Conservation (phyloP, 257 asterid genomes). For the Solanum neorickii region DNA sequence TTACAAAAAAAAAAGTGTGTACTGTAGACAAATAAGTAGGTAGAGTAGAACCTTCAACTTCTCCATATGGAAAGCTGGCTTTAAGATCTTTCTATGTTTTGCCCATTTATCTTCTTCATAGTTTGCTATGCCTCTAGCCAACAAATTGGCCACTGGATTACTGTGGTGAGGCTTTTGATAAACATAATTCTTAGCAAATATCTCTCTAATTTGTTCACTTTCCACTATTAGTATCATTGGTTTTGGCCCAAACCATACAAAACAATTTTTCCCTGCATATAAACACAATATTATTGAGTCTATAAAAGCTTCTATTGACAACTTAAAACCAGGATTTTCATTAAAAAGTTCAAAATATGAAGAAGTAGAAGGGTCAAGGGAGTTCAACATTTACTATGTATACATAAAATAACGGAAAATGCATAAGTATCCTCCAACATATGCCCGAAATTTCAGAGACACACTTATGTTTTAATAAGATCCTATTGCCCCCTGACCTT, state of each 20-base stretch:
- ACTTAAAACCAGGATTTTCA: background rate
- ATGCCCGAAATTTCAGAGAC: too few relatives aligned
- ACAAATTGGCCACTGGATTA: constrained; percentile 28
- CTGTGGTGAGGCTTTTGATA: constrained; percentile 13
- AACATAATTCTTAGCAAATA: constrained; percentile 13
- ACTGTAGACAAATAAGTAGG: background rate
- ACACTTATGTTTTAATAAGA: too few relatives aligned
- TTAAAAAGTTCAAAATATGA: too few relatives aligned
- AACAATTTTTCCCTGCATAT: constrained; percentile 26
- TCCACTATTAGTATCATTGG: constrained; percentile 27
- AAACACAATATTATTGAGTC: background rate
- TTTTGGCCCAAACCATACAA: constrained; percentile 43
- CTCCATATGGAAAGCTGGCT: constrained; percentile 47
- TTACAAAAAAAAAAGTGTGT: background rate
- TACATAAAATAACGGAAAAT: too few relatives aligned
- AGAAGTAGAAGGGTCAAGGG: too few relatives aligned
- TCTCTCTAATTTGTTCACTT: constrained; percentile 35
- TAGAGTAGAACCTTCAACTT: constrained; percentile 6
- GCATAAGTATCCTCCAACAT: too few relatives aligned
- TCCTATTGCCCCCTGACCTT: too few relatives aligned
- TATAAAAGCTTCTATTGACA: background rate
- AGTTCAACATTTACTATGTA: too few relatives aligned
- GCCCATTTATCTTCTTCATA: constrained; percentile 41
- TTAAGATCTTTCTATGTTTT: constrained; percentile 46
- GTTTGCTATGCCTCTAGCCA: constrained; percentile 20